Evolutionary conservation across 164 flowering plant genomes (phyloP).

Genomic region (Warburgia ugandensis): DNA sequence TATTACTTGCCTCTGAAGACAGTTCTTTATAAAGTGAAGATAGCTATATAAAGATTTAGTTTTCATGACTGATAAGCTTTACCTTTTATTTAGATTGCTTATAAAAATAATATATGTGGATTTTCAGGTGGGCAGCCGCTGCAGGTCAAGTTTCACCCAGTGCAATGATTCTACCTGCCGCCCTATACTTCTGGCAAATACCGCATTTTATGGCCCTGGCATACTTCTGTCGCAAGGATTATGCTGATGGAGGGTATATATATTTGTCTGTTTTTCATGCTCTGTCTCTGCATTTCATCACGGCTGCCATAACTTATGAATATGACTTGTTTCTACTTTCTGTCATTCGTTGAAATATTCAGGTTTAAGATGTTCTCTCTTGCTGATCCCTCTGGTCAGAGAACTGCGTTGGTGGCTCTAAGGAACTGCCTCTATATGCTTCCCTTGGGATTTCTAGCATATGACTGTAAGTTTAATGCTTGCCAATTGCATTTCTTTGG

Average conservation of each 20-base stretch:
- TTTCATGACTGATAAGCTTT: background rate
- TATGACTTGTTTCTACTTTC: conserved; percentile 1
- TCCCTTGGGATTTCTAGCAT: conserved; percentile 81
- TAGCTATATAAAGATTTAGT: no score
- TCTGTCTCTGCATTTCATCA: no score
- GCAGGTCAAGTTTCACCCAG: conserved; percentile 67
- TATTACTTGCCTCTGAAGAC: no score
- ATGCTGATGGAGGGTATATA: conserved; percentile 93
- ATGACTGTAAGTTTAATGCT: conserved; percentile 65
- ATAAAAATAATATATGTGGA: background rate
- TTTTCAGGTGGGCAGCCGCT: conserved; percentile 90
- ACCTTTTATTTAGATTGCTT: background rate
- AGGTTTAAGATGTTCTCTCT: conserved; percentile 84
- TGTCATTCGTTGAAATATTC: conserved; percentile 14
- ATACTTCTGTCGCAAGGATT: conserved; percentile 81
- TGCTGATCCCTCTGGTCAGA: conserved; percentile 67
- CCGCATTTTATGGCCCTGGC: conserved; percentile 99
- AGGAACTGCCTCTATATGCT: conserved; percentile 81
- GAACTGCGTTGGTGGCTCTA: conserved; percentile 75
- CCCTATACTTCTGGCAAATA: conserved; percentile 95
- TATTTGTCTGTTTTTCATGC: no score
- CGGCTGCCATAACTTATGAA: no score
- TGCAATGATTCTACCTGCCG: conserved; percentile 86
- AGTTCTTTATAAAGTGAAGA: no score
- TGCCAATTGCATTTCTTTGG: background rate